A percentile compares a stretch with the other conserved stretches of the same genome.
phyloP scores from a whole-genome alignment of 179 eudicot genomes.

The Silene vulgaris region DNA sequence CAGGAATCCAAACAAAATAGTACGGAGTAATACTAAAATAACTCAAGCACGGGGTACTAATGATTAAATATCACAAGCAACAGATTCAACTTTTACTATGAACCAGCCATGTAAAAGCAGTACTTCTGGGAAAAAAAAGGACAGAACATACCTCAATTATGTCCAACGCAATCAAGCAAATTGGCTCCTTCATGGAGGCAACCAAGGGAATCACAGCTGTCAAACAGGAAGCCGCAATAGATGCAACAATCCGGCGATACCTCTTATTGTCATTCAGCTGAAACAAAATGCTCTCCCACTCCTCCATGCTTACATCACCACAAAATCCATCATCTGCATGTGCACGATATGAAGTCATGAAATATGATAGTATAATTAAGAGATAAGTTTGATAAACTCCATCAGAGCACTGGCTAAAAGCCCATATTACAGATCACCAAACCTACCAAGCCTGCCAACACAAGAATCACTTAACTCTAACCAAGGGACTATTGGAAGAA shows the following conservation, averaged over 20 bases:
- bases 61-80: background rate
- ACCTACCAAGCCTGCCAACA: background rate
- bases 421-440: background rate
- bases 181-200: conserved; percentile 55
- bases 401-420: background rate
- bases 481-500: background rate
- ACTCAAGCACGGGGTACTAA: background rate
- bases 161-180: conserved; percentile 63
- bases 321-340: conserved; percentile 25
- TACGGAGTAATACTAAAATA: background rate
- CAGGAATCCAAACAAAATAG: background rate
- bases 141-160: conserved; percentile 58
- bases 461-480: background rate
- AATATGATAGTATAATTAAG: background rate
- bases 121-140: background rate
- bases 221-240: conserved; percentile 73
- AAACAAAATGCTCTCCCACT: conserved; percentile 68
- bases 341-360: conserved; percentile 10
- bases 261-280: conserved; percentile 67
- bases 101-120: background rate
- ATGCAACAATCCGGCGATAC: conserved; percentile 77
- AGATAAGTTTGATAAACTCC: conserved; percentile 2
- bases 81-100: background rate
- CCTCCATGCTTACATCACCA: conserved; percentile 38
- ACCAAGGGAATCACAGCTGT: conserved; percentile 70